Conservation (phyloP, 108 stramenopile species). For the Mediolabrus comicus region DNA sequence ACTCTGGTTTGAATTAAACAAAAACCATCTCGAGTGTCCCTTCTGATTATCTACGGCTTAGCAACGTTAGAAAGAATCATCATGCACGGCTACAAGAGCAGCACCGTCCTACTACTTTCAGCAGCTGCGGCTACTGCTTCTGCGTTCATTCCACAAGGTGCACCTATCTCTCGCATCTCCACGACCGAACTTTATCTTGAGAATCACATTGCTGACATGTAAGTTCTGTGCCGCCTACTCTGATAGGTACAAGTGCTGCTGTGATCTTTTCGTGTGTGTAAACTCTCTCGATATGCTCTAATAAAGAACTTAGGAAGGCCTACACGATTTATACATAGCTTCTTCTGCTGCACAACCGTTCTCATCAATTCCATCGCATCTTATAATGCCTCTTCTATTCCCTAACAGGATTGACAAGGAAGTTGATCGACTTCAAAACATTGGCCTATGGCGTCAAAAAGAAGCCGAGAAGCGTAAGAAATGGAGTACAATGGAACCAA, state of each 20-base stretch:
- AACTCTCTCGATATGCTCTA: too few species aligned
- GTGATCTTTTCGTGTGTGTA: too few species aligned
- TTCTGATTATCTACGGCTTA: too few species aligned
- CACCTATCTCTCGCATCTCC: background rate
- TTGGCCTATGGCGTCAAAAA: conserved; percentile 17
- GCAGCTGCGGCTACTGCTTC: conserved; percentile 5
- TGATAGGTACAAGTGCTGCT: too few species aligned
- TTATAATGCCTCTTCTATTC: too few species aligned
- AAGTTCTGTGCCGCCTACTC: too few species aligned
- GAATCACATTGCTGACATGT: conserved; percentile 31
- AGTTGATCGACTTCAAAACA: conserved; percentile 8
- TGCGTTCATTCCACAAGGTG: background rate
- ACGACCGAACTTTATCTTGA: conserved; percentile 18
- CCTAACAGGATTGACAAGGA: conserved; percentile 42
- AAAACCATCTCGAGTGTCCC: too few species aligned
- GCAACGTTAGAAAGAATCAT: too few species aligned
- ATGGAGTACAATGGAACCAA: background rate
- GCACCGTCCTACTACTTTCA: conserved; percentile 8
- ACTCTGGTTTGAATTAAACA: too few species aligned
- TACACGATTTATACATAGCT: background rate
- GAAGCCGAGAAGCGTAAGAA: conserved; percentile 22
- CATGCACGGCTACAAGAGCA: conserved; percentile 6
- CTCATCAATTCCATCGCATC: background rate
- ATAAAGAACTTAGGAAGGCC: too few species aligned
- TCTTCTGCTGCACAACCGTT: background rate